Evolutionary conservation across 2,329 filamentous ascomycete species (phyloP).

Genomic region (Paracamarosporium sp.): DNA sequence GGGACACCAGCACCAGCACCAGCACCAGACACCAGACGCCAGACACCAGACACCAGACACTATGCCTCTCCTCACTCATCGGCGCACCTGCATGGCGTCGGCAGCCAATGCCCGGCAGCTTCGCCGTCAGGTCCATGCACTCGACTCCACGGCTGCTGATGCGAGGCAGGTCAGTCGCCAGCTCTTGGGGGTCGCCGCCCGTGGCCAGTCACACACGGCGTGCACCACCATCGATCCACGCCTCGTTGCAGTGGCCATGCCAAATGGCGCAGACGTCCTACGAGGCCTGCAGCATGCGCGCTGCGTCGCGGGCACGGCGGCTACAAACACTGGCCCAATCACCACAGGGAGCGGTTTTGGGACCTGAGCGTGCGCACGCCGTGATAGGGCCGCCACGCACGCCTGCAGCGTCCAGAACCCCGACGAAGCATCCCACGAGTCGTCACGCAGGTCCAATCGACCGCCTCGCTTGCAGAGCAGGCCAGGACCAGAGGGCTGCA

Average conservation of each 20-base stretch:
- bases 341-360: conserved; percentile 21
- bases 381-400: conserved; percentile 27
- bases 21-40: no score
- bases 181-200: conserved; percentile 1
- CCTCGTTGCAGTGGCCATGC: conserved; percentile 11
- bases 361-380: conserved; percentile 18
- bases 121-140: background rate
- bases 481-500: conserved; percentile 32
- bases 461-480: conserved; percentile 21
- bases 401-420: conserved; percentile 34
- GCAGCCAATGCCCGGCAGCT: conserved; percentile 8
- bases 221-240: conserved; percentile 8
- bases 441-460: conserved; percentile 26
- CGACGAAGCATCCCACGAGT: conserved; percentile 20
- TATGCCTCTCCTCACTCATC: background rate
- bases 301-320: conserved; percentile 26
- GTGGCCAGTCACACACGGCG: conserved; percentile 1
- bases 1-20: background rate
- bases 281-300: conserved; percentile 13
- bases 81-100: background rate
- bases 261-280: conserved; percentile 35
- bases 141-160: background rate
- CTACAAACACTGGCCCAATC: conserved; percentile 43
- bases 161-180: conserved; percentile 7
- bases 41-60: no score